Conservation (phyloP, 2,329 filamentous ascomycete species). For the Aspergillus pseudoglaucus region DNA sequence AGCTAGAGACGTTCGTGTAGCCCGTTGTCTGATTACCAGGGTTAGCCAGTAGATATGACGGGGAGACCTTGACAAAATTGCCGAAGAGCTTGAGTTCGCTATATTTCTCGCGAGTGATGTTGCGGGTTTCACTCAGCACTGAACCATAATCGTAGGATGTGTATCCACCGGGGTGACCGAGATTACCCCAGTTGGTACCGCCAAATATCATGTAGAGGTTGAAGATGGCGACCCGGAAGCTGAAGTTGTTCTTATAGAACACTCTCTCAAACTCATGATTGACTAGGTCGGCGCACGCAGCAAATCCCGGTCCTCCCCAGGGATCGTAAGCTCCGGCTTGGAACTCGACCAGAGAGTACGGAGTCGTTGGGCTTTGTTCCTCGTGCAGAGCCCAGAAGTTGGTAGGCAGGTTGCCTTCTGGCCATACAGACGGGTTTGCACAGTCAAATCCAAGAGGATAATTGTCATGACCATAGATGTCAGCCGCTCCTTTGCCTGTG, state of each 20-base stretch:
- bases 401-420: conserved; percentile 50
- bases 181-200: conserved; percentile 78
- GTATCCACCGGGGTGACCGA: conserved; percentile 62
- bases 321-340: conserved; percentile 68
- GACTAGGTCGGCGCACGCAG: conserved; percentile 58
- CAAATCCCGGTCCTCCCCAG: conserved; percentile 67
- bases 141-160: conserved; percentile 58
- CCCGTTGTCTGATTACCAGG: conserved; percentile 40
- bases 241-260: conserved; percentile 70
- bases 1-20: conserved; percentile 49
- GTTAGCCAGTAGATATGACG: conserved; percentile 58
- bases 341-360: conserved; percentile 61
- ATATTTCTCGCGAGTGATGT: conserved; percentile 67
- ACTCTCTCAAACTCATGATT: conserved; percentile 71
- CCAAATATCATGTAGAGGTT: conserved; percentile 75
- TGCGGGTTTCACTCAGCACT: conserved; percentile 62
- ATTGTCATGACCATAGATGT: conserved; percentile 62
- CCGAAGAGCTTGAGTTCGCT: conserved; percentile 70
- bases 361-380: conserved; percentile 57
- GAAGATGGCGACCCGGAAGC: conserved; percentile 60
- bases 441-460: conserved; percentile 50
- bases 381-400: conserved; percentile 50
- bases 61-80: conserved; percentile 67
- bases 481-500: conserved; percentile 49
- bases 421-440: conserved; percentile 57